These are phyloP conservation scores for Yarrowia sp. DNA, from an alignment of 805 yeast genomes.

Conservation along the genomic window DNA sequence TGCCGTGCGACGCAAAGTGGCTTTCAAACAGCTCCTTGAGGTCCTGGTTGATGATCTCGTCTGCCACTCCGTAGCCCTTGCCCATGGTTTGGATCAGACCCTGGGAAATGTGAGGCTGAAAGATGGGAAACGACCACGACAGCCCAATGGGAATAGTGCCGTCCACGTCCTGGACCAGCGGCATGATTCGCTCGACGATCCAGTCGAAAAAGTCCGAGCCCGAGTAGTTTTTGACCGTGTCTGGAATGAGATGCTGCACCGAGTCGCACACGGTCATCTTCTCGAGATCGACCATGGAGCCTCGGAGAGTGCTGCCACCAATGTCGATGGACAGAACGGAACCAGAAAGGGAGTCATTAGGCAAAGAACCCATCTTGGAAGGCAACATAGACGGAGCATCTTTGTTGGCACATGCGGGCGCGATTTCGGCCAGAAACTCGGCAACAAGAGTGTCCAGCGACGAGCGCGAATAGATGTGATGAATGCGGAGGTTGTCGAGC, in stretches of 20 bases:
- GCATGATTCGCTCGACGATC: conserved; percentile 35
- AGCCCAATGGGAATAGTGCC: conserved; percentile 32
- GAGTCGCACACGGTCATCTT: conserved; percentile 42
- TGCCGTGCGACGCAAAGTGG: conserved; percentile 52
- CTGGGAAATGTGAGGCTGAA: conserved; percentile 30
- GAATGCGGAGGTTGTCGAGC: conserved; percentile 24
- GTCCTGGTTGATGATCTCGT: conserved; percentile 66
- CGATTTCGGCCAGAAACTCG: background rate
- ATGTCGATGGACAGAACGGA: conserved; percentile 76
- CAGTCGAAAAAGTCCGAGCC: conserved; percentile 37
- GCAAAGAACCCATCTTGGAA: conserved; percentile 69
- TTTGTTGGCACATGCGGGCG: background rate
- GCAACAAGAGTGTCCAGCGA: conserved; percentile 2
- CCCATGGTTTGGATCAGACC: conserved; percentile 38
- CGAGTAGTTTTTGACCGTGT: conserved; percentile 31
- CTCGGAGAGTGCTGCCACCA: conserved; percentile 89
- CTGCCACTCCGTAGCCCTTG: conserved; percentile 80
- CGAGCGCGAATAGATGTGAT: background rate
- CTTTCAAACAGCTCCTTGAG: conserved; percentile 66
- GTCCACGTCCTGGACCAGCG: conserved; percentile 1
- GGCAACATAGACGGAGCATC: conserved; percentile 61
- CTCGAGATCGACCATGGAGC: conserved; percentile 71
- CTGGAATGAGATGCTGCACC: conserved; percentile 31
- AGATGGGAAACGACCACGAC: conserved; percentile 39
- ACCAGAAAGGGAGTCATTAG: conserved; percentile 76